These are phyloP conservation scores for Lipomyces orientalis DNA, from an alignment of 805 yeast genomes.

Conservation along the genomic window DNA sequence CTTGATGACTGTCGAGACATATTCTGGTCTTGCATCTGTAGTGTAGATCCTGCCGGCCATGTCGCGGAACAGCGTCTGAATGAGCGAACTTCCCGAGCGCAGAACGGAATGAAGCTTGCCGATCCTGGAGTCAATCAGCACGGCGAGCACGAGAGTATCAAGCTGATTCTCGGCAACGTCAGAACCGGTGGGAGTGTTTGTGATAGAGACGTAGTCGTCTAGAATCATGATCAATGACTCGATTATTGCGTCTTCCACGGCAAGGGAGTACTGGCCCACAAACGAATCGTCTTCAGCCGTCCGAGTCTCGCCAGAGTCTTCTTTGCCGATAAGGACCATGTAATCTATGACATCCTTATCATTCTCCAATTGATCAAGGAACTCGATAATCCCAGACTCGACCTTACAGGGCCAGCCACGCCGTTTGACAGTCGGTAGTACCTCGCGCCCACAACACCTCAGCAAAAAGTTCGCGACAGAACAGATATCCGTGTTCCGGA, in stretches of 20 bases:
- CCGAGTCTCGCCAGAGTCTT: neutral
- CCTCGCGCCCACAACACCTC: neutral
- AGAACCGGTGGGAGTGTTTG: neutral
- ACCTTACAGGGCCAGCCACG: neutral
- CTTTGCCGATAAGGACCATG: neutral
- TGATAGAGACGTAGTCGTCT: neutral
- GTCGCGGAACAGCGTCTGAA: neutral
- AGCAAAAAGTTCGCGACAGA: neutral
- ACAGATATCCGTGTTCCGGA: neutral
- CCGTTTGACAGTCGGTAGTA: neutral
- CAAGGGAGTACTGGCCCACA: neutral
- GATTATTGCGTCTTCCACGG: neutral
- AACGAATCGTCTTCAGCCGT: neutral
- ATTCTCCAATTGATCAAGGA: neutral
- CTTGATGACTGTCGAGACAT: neutral
- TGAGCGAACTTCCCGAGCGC: neutral
- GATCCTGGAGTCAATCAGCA: slow-evolving; percentile 2
- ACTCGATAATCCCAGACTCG: slow-evolving; percentile 1
- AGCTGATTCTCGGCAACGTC: neutral
- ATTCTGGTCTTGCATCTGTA: neutral
- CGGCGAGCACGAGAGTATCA: neutral
- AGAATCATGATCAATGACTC: neutral
- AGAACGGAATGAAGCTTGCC: neutral
- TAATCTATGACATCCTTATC: neutral
- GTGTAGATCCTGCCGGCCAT: neutral